Percentiles rank a stretch among this genome's conserved stretches.
Conservation (phyloP, 2,329 filamentous ascomycete genomes). For the Huntiella omanensis region DNA sequence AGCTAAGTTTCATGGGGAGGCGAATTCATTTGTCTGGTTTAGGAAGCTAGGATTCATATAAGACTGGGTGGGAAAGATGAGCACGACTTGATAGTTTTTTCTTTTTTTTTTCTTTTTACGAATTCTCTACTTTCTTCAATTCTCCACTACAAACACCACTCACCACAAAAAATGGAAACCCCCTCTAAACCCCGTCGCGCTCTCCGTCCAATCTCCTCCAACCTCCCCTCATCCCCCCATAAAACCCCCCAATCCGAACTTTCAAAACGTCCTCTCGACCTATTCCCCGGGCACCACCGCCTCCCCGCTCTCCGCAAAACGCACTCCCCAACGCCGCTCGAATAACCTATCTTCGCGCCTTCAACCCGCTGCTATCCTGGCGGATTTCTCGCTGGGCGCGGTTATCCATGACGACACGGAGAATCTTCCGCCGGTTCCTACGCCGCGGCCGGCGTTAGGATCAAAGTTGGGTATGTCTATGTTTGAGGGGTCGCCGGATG, state of each 20-base stretch:
- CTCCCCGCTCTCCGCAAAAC: neutral
- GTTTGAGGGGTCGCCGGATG: conserved; percentile 8
- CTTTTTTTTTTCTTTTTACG: neutral
- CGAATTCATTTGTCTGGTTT: too few relatives aligned
- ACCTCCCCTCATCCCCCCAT: conserved; percentile 10
- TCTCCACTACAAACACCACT: too few relatives aligned
- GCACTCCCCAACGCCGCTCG: conserved; percentile 3
- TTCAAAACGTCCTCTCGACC: conserved; percentile 4
- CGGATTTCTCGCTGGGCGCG: conserved; percentile 1
- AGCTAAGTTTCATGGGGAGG: too few relatives aligned
- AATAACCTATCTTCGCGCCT: neutral
- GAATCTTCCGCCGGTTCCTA: neutral
- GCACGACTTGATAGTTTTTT: neutral
- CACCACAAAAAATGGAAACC: too few relatives aligned
- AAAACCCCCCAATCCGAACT: neutral
- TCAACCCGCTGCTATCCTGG: conserved; percentile 7
- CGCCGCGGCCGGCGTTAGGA: neutral
- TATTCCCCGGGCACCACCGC: conserved; percentile 2
- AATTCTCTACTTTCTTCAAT: neutral
- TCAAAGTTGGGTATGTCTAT: neutral
- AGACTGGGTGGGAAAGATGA: neutral
- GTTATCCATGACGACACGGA: neutral
- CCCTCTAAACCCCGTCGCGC: conserved; percentile 12
- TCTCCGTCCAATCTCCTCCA: conserved; percentile 11
- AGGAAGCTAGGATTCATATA: too few relatives aligned